Evolutionary conservation across 208 protist genomes (phyloP).

Genomic region (Giardia muris): DNA sequence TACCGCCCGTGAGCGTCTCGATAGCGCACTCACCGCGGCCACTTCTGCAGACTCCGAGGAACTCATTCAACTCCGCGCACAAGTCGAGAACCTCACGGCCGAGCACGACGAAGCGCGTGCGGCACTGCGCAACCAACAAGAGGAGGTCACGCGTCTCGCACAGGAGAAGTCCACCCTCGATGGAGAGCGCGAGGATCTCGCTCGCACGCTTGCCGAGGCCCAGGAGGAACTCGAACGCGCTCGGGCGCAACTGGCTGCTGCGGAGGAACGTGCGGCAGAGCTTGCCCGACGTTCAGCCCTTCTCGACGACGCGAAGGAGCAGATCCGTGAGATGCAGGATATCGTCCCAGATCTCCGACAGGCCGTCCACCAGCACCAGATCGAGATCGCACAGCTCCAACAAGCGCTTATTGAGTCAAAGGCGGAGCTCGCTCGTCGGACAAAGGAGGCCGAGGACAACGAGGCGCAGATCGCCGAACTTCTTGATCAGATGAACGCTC

Average conservation of each 20-base stretch:
- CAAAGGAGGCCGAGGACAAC: neutral
- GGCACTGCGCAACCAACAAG: neutral
- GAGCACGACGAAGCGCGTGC: neutral
- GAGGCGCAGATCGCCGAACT: neutral
- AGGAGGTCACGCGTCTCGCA: neutral
- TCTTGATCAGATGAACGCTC: neutral
- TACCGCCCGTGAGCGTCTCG: neutral
- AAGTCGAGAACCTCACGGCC: neutral
- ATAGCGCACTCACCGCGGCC: neutral
- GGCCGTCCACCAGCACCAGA: neutral
- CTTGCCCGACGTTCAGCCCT: neutral
- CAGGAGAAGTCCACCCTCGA: neutral
- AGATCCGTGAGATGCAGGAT: conserved; percentile 8
- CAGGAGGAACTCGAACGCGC: neutral
- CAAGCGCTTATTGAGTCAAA: neutral
- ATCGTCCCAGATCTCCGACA: neutral
- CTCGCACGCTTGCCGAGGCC: neutral
- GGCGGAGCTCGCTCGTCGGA: neutral
- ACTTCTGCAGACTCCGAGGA: neutral
- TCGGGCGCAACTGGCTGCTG: neutral
- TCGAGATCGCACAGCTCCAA: neutral
- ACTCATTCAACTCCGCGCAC: neutral
- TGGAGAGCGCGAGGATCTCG: neutral
- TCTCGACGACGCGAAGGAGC: neutral
- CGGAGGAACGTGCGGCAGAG: neutral